A percentile compares a stretch with the other conserved stretches of the same genome.
Evolutionary conservation across 495 filamentous ascomycete genomes (phyloP).

Genomic region (Filosporella fistucella): DNA sequence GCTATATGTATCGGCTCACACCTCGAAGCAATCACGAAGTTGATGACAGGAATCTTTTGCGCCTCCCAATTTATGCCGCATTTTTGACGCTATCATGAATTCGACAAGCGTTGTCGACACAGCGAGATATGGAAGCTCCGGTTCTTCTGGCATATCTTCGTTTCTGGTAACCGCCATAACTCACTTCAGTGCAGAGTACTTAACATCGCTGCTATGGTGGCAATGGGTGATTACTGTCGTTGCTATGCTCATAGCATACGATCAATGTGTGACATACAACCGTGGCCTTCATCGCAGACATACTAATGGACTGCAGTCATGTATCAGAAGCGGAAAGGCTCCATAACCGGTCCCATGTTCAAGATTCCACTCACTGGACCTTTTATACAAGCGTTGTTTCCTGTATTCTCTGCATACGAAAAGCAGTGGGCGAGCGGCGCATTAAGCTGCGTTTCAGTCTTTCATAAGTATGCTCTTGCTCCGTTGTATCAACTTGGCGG

Average conservation of each 20-base stretch:
- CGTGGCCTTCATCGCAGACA: background rate
- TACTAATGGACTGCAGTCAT: conserved; percentile 48
- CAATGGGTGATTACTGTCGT: conserved; percentile 61
- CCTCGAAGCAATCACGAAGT: too few species aligned
- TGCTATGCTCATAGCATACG: conserved; percentile 66
- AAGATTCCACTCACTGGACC: conserved; percentile 96
- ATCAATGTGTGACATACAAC: conserved; percentile 61
- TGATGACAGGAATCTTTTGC: too few species aligned
- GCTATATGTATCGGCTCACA: too few species aligned
- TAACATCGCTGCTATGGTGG: background rate
- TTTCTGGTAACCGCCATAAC: too few species aligned
- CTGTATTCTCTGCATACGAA: conserved; percentile 84
- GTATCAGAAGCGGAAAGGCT: conserved; percentile 81
- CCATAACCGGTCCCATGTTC: conserved; percentile 73
- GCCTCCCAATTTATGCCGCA: too few species aligned
- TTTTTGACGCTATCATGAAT: too few species aligned
- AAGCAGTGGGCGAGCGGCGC: conserved; percentile 87
- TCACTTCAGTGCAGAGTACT: too few species aligned
- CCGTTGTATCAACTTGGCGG: background rate
- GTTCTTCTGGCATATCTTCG: too few species aligned
- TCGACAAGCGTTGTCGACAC: too few species aligned
- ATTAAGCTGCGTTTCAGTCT: conserved; percentile 95
- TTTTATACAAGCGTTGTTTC: conserved; percentile 86
- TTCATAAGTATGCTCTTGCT: conserved; percentile 78
- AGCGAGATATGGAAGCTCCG: too few species aligned